Evolutionary conservation across 768 basidiomycete genomes (phyloP), one percentile per base, ranked within the genome.

Genomic region (Suillus variegatus): DNA sequence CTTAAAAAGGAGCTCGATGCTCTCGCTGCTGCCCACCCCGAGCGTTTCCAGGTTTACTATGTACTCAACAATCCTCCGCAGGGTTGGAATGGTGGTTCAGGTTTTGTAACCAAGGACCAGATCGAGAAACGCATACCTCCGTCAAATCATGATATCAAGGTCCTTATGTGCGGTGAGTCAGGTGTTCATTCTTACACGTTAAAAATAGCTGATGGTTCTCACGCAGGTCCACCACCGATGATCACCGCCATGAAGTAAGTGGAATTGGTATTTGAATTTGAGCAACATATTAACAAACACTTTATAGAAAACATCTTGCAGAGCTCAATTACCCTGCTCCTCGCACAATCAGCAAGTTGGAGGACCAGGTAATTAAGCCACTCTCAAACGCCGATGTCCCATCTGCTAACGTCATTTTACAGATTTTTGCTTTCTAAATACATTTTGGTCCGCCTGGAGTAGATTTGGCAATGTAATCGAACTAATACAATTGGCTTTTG

Each of bases 61-160:
- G 94, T 97, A 63, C 87, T 99, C 73, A 99, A 99, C 84, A 97
- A 95, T 82, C 88, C 95, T 3, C 95, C 97, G 6, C 81, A 85
- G 35, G 82, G 78, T 68, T 99, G 97, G 97, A 85, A 82, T 5
- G 93, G 92, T 54, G 95, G 95, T 66, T 87, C 89, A 63, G 97
- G 97, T 46, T 99, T 97, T 72, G 93, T 99, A 63, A 87, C 90
- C 71, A 93, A 92, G 79, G 94, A 95, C 13, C 94, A 97, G 74
- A 95, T 99, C 72, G 85, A 91, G 73, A 79, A 88, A 68, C 82
- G 88, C 77, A 82, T 98, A 77, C 94, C 94, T n/a, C 80, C 82
- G 4, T 79, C 83, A 20, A 79, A 79, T 32, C 74, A 79, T n/a
- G 83, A 91, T 68, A 89, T 88, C 84, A 95, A 95, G 78, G 81